Evolutionary conservation across 495 filamentous ascomycete species (phyloP), one percentile per base, ranked within the genome.

Genomic region (Parathielavia hyrcaniae): DNA sequence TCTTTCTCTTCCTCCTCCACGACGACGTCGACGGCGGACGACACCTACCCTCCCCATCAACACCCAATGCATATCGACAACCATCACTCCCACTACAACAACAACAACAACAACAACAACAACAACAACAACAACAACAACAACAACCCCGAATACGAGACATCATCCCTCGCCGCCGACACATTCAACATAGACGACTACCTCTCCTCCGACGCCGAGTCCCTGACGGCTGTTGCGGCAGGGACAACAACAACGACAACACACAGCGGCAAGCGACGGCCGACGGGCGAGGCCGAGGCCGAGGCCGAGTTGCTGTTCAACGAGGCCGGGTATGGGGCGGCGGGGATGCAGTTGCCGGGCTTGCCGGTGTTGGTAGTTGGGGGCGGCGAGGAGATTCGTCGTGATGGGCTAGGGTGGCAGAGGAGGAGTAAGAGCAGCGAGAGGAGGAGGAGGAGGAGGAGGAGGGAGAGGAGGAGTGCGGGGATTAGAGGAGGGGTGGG

Each of bases 261-360:
- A 55, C 57, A 57, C 53, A 3, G 39, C 45, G 53, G 64, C n/a
- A 48, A 39, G 3, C 70, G 65, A n/a, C 68, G 61, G 10, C 61
- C 62, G 9, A 59, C 55, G 0, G 67, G 62, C 36, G 72, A 75
- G 36, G 67, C 64, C 36, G 72, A 75, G 36, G 72, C 71, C 51
- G 77, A 77, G 59, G 72, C 74, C 45, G 71, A 72, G 6, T 65
- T 79, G 13, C 65, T 79, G 16, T 77, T 77, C 45, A 65, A 66
- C 20, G 71, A 73, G 20, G 36, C 39, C 7, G 73, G 52, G 11
- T 53, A 69, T 11, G 77, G 75, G 54, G 70, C 67, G 7, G 49
- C 61, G 1, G 58, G 61, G 38, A 73, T 71, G 23, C 69, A 70
- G 58, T 58, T 75, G 5, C 72, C 75, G 8, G 75, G 75, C 13